Percentiles rank a stretch among this genome's conserved stretches.
phyloP scores from a whole-genome alignment of 768 basidiomycete species.

The Leucosporidium creatinivorum region DNA sequence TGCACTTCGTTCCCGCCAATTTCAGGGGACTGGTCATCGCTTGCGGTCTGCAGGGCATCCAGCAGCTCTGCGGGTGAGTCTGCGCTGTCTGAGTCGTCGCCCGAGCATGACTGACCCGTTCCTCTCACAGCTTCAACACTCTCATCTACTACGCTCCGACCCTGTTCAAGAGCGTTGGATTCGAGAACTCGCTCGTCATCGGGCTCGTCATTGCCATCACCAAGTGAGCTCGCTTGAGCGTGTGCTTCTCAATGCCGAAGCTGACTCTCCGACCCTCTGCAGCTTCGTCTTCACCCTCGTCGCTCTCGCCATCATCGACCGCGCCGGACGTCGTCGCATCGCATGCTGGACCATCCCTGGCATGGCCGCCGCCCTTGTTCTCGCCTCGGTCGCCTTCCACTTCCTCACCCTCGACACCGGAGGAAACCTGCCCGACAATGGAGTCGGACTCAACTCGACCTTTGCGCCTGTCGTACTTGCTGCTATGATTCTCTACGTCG shows the following conservation, averaged over 20 bases:
- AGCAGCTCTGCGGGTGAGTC: slow-evolving; percentile 63
- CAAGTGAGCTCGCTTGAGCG: slow-evolving; percentile 10
- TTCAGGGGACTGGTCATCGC: slow-evolving; percentile 50
- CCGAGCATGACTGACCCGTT: not conserved
- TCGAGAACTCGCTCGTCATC: slow-evolving; percentile 72
- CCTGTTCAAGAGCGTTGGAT: slow-evolving; percentile 70
- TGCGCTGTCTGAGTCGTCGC: too few relatives aligned
- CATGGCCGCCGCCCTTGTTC: slow-evolving; percentile 59
- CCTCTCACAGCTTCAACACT: slow-evolving; percentile 55
- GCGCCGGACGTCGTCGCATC: slow-evolving; percentile 60
- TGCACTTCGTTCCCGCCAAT: slow-evolving; percentile 31
- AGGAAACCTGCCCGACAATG: slow-evolving; percentile 54
- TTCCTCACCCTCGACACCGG: slow-evolving; percentile 57
- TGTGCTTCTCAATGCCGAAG: not conserved
- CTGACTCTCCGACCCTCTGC: not conserved
- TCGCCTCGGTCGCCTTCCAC: slow-evolving; percentile 41
- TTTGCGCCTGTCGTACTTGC: slow-evolving; percentile 51
- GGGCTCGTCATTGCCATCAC: slow-evolving; percentile 47
- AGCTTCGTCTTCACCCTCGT: slow-evolving; percentile 72
- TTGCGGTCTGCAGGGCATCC: slow-evolving; percentile 73
- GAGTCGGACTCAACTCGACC: slow-evolving; percentile 58
- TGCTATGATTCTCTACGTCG: slow-evolving; percentile 77
- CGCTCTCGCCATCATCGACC: slow-evolving; percentile 61
- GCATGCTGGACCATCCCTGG: slow-evolving; percentile 65
- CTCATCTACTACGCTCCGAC: slow-evolving; percentile 62